phyloP scores from a whole-genome alignment of 768 basidiomycete species.

The Rhodosporidiobolus odoratus region DNA sequence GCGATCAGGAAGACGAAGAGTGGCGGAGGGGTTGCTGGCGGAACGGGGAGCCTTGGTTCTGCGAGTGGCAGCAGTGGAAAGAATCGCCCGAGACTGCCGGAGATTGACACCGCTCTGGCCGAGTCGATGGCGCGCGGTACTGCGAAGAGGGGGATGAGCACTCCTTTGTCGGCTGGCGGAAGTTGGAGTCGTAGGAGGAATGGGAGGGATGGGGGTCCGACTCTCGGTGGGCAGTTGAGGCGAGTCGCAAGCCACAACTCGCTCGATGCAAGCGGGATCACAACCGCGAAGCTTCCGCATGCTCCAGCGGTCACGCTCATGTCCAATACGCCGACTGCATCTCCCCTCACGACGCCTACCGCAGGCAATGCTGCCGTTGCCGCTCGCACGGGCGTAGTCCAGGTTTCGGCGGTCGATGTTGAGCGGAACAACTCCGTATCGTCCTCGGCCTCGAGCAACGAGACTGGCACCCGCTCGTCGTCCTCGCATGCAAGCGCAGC shows the following conservation, averaged over 20 bases:
- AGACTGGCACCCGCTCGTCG: slow-evolving; percentile 11
- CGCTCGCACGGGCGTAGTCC: not conserved
- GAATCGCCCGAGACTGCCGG: slow-evolving; percentile 9
- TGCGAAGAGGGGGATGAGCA: not conserved
- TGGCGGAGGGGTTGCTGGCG: not conserved
- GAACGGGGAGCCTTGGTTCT: not conserved
- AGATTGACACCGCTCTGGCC: slow-evolving; percentile 31
- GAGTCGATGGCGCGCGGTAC: not conserved
- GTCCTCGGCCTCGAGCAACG: slow-evolving; percentile 21
- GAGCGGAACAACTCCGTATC: slow-evolving; percentile 38
- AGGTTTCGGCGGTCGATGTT: slow-evolving; percentile 12
- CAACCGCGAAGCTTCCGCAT: not conserved
- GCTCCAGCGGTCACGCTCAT: not conserved
- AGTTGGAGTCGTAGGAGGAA: not conserved
- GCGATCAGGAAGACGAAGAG: slow-evolving; percentile 24
- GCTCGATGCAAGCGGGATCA: not conserved
- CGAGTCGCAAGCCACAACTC: slow-evolving; percentile 27
- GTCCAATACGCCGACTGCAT: not conserved
- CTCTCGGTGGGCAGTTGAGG: slow-evolving; percentile 14
- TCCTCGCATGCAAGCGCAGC: slow-evolving; percentile 16
- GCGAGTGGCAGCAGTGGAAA: not conserved
- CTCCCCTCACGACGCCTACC: not conserved
- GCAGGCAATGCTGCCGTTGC: too few relatives aligned
- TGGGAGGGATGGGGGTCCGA: not conserved
- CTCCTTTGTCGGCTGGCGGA: slow-evolving; percentile 9